phyloP scores from a whole-genome alignment of 306 rosid species.

The Corylus heterophylla region DNA sequence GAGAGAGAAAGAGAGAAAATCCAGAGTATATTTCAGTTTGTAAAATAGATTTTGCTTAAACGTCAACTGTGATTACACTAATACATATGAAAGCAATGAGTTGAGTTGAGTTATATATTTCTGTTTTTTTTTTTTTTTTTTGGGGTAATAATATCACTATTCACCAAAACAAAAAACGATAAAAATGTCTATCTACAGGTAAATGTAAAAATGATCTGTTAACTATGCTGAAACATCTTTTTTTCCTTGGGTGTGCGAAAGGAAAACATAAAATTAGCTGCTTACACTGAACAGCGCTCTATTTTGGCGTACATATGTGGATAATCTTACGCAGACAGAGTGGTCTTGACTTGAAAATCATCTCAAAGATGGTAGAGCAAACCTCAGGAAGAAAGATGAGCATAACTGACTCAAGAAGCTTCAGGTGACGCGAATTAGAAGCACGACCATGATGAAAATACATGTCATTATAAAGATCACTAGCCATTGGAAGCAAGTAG shows the following conservation, averaged over 20 bases:
- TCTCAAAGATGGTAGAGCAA: not conserved
- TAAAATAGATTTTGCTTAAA: too few relatives aligned
- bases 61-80: too few relatives aligned
- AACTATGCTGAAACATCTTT: too few relatives aligned
- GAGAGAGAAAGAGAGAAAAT: too few relatives aligned
- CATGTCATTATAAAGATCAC: conserved; percentile 65
- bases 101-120: too few relatives aligned
- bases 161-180: too few relatives aligned
- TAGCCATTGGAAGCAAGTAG: conserved; percentile 86
- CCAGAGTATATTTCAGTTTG: too few relatives aligned
- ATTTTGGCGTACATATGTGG: not conserved
- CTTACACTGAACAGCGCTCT: not conserved
- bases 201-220: too few relatives aligned
- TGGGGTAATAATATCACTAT: too few relatives aligned
- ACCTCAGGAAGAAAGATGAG: not conserved
- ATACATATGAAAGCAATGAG: too few relatives aligned
- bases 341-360: not conserved
- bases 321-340: not conserved
- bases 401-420: not conserved
- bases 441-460: conserved; percentile 83
- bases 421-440: conserved; percentile 77
- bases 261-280: not conserved
- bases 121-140: too few relatives aligned
- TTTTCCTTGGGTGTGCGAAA: not conserved
- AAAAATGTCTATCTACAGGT: too few relatives aligned